Evolutionary conservation across 768 basidiomycete genomes (phyloP).

Genomic region (Gymnopilus junonius): DNA sequence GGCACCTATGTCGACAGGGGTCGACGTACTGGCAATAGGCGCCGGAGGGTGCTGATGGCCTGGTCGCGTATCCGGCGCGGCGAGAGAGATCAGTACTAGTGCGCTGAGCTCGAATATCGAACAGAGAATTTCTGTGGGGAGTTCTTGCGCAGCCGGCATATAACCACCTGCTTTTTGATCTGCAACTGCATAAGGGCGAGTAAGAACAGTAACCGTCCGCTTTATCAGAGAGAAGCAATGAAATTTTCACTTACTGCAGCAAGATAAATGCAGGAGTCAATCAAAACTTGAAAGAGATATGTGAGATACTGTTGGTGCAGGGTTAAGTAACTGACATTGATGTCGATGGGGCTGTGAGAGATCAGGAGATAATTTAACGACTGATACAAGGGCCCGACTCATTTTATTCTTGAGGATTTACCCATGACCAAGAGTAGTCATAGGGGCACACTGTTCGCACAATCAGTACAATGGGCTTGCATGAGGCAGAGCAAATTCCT

Average conservation of each 20-base stretch:
- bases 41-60: neutral
- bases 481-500: neutral
- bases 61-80: neutral
- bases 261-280: neutral
- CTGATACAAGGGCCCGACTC: neutral
- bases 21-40: neutral
- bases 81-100: neutral
- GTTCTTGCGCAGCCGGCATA: slow-evolving; percentile 1
- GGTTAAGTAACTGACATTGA: neutral
- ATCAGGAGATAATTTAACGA: slow-evolving; percentile 4
- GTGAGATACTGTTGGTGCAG: neutral
- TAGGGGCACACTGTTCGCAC: neutral
- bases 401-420: neutral
- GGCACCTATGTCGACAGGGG: neutral
- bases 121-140: slow-evolving; percentile 14
- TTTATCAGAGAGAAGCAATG: neutral
- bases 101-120: slow-evolving; percentile 11
- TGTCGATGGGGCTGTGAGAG: neutral
- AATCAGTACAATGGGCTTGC: neutral
- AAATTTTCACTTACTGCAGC: neutral
- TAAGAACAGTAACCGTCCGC: too few relatives aligned
- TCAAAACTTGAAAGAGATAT: neutral
- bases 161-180: too few relatives aligned
- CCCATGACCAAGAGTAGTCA: neutral
- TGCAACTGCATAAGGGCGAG: neutral